A percentile compares a stretch with the other conserved stretches of the same genome.
Evolutionary conservation across 148 eudicot species (phyloP).

Genomic region (Rhododendron griersonianum): DNA sequence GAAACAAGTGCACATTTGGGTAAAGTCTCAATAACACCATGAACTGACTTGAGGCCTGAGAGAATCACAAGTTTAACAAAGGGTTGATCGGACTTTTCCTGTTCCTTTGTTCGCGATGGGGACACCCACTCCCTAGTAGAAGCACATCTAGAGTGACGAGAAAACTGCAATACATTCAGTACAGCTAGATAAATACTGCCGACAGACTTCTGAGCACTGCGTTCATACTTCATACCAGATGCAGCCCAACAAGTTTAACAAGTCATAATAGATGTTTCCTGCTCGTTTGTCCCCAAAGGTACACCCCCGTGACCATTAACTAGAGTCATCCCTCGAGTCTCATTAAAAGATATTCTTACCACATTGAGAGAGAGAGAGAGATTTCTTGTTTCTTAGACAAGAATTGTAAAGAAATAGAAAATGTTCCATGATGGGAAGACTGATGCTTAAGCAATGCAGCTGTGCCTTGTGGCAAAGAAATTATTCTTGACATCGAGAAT

Average conservation of each 20-base stretch:
- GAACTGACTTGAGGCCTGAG: not conserved
- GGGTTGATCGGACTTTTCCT: not conserved
- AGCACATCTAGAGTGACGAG: not conserved
- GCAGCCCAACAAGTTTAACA: not conserved
- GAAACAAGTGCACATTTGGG: not conserved
- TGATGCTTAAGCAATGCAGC: not conserved
- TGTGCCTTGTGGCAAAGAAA: not conserved
- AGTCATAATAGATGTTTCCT: not conserved
- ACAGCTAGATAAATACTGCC: not conserved
- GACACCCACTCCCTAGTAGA: not conserved
- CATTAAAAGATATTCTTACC: not conserved
- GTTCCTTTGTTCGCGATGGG: not conserved
- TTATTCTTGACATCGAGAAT: not conserved
- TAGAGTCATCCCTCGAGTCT: not conserved
- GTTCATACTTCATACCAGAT: not conserved
- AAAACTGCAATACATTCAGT: not conserved
- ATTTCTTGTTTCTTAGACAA: not conserved
- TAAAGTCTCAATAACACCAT: not conserved
- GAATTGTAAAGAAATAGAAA: not conserved
- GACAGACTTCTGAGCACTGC: not conserved
- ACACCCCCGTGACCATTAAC: not conserved
- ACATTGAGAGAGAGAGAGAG: not conserved
- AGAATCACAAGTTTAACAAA: not conserved
- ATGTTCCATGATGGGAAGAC: not conserved
- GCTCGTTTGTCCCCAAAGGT: not conserved